Evolutionary conservation across 768 basidiomycete genomes (phyloP).

Genomic region (Tricholoma bakamatsutake): DNA sequence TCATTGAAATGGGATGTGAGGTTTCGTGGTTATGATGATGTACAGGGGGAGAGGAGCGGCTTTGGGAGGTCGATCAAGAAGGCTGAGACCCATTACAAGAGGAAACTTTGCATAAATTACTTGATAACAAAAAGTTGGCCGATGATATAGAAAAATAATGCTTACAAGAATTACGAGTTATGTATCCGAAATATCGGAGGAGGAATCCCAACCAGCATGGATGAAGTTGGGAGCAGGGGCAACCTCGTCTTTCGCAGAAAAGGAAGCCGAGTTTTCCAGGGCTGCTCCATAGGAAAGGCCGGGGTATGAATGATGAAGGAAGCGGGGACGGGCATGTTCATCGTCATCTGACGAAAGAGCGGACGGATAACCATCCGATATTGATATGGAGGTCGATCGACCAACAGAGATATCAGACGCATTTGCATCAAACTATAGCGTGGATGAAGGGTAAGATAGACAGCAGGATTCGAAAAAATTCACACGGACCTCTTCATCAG

Average conservation of each 20-base stretch:
- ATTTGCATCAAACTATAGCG: background rate
- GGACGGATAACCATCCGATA: conserved; percentile 5
- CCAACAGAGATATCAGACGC: conserved; percentile 3
- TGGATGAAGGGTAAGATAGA: background rate
- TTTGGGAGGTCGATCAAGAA: background rate
- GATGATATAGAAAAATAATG: conserved; percentile 2
- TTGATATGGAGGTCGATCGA: conserved; percentile 8
- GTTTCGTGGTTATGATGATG: background rate
- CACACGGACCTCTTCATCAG: conserved; percentile 20
- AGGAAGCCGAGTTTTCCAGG: conserved; percentile 31
- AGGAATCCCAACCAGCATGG: conserved; percentile 54
- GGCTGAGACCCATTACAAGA: background rate
- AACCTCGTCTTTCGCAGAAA: conserved; percentile 29
- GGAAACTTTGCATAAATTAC: background rate
- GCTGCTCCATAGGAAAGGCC: conserved; percentile 7
- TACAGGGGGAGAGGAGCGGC: background rate
- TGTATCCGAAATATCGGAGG: conserved; percentile 32
- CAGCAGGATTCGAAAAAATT: background rate
- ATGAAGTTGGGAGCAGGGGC: conserved; percentile 44
- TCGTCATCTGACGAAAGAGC: conserved; percentile 13
- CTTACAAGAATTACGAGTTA: conserved; percentile 2
- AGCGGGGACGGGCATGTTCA: conserved; percentile 4
- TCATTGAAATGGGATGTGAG: background rate
- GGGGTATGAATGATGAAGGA: conserved; percentile 14
- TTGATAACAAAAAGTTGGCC: conserved; percentile 1